phyloP scores from a whole-genome alignment of 495 filamentous ascomycete species.

The Daldinia decipiens region DNA sequence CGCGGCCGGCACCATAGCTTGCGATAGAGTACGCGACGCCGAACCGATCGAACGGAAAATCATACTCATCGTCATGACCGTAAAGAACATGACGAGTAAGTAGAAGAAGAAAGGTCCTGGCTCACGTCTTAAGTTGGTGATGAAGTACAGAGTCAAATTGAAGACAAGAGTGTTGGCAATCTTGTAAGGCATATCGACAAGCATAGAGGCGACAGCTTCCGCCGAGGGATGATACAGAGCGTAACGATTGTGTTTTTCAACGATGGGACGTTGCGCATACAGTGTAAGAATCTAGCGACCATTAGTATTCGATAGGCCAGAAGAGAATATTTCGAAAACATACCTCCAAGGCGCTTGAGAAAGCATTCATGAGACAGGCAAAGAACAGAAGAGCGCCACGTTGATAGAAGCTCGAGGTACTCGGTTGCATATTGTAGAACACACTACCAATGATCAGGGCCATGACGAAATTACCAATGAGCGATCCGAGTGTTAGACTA shows the following conservation, averaged over 20 bases:
- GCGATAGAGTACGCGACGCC: slow-evolving; percentile 78
- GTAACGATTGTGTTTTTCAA: slow-evolving; percentile 90
- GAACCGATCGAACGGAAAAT: slow-evolving; percentile 86
- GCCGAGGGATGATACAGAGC: slow-evolving; percentile 93
- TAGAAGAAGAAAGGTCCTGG: slow-evolving; percentile 84
- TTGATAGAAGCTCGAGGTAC: slow-evolving; percentile 77
- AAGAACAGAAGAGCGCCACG: slow-evolving; percentile 90
- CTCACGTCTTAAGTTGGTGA: slow-evolving; percentile 83
- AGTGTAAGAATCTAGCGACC: slow-evolving; percentile 73
- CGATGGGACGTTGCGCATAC: slow-evolving; percentile 87
- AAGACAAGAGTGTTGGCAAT: slow-evolving; percentile 60
- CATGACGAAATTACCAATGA: slow-evolving; percentile 80
- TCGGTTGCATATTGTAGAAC: slow-evolving; percentile 76
- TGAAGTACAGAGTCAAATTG: slow-evolving; percentile 85
- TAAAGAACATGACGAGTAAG: slow-evolving; percentile 74
- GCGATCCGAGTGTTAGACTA: slow-evolving; percentile 71
- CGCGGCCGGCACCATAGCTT: slow-evolving; percentile 85
- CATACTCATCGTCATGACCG: slow-evolving; percentile 77
- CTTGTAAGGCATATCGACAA: slow-evolving; percentile 83
- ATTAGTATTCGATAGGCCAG: slow-evolving; percentile 3
- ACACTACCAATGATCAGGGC: slow-evolving; percentile 82
- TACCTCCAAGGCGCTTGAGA: slow-evolving; percentile 78
- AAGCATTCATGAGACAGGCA: slow-evolving; percentile 86
- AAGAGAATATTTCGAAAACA: slow-evolving; percentile 15
- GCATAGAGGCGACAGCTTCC: slow-evolving; percentile 85